A percentile compares a stretch with the other conserved stretches of the same genome.
phyloP scores from a whole-genome alignment of 2,329 filamentous ascomycete species.

The Colletotrichum scovillei region DNA sequence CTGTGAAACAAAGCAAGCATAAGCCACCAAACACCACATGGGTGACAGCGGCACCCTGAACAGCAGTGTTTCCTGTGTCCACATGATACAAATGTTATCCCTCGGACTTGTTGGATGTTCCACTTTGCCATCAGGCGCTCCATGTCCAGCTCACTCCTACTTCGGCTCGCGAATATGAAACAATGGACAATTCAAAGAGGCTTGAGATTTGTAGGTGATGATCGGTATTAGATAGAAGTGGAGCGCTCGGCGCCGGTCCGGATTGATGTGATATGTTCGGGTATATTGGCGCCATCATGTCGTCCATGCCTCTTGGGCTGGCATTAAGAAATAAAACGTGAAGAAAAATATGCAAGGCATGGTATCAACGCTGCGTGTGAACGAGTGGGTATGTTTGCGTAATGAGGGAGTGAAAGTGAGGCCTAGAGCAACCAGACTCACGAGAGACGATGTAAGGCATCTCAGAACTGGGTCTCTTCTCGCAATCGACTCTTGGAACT shows the following conservation, averaged over 20 bases:
- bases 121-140: conserved; percentile 6
- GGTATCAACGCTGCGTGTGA: conserved; percentile 39
- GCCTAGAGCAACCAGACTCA: conserved; percentile 32
- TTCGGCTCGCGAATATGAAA: conserved; percentile 5
- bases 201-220: neutral
- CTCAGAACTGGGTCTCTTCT: conserved; percentile 63
- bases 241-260: conserved; percentile 39
- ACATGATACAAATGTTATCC: conserved; percentile 2
- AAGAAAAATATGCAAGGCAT: conserved; percentile 30
- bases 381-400: conserved; percentile 46
- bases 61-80: neutral
- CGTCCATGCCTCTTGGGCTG: conserved; percentile 15
- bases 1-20: neutral
- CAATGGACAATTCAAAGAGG: neutral
- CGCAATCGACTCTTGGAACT: conserved; percentile 64
- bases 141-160: neutral
- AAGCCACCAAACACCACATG: neutral
- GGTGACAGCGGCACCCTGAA: neutral
- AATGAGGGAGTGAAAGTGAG: conserved; percentile 25
- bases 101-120: neutral
- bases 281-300: conserved; percentile 34
- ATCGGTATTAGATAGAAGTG: conserved; percentile 31
- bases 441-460: conserved; percentile 35
- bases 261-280: conserved; percentile 31
- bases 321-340: conserved; percentile 17